These are phyloP conservation scores for Penicillium lividum DNA, from an alignment of 495 filamentous ascomycete genomes.

Conservation along the genomic window DNA sequence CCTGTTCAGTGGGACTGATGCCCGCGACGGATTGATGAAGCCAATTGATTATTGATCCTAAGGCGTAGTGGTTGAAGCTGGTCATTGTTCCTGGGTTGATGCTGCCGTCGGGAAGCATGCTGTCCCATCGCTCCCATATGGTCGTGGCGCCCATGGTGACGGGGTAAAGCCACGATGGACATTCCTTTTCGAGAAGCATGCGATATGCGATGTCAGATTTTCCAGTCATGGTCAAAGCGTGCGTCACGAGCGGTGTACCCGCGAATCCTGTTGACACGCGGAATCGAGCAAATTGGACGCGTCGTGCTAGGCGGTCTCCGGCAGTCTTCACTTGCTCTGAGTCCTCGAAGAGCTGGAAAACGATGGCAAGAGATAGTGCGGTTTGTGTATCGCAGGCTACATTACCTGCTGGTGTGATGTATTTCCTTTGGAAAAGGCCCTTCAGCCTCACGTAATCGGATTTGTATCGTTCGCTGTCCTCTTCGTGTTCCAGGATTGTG, in stretches of 20 bases:
- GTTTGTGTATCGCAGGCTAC: constrained; percentile 53
- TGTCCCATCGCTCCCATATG: constrained; percentile 60
- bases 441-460: constrained; percentile 27
- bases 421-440: constrained; percentile 42
- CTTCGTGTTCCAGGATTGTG: constrained; percentile 26
- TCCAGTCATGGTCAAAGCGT: constrained; percentile 41
- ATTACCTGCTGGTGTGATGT: constrained; percentile 41
- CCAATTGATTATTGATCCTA: constrained; percentile 44
- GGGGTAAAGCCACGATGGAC: constrained; percentile 55
- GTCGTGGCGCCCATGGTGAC: constrained; percentile 55
- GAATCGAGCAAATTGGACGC: constrained; percentile 39
- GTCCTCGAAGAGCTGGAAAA: constrained; percentile 43
- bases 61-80: constrained; percentile 56
- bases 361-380: constrained; percentile 43
- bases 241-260: constrained; percentile 52
- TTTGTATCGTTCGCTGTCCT: constrained; percentile 30
- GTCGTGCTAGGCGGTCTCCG: constrained; percentile 28
- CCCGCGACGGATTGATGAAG: constrained; percentile 33
- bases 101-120: constrained; percentile 50
- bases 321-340: constrained; percentile 34
- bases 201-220: constrained; percentile 35
- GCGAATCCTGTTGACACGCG: constrained; percentile 56
- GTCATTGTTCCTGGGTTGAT: constrained; percentile 58
- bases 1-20: constrained; percentile 17
- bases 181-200: constrained; percentile 42